A percentile compares a stretch with the other conserved stretches of the same genome.
phyloP scores from a whole-genome alignment of 352 stramenopile genomes.

The Discostella stelligera region DNA sequence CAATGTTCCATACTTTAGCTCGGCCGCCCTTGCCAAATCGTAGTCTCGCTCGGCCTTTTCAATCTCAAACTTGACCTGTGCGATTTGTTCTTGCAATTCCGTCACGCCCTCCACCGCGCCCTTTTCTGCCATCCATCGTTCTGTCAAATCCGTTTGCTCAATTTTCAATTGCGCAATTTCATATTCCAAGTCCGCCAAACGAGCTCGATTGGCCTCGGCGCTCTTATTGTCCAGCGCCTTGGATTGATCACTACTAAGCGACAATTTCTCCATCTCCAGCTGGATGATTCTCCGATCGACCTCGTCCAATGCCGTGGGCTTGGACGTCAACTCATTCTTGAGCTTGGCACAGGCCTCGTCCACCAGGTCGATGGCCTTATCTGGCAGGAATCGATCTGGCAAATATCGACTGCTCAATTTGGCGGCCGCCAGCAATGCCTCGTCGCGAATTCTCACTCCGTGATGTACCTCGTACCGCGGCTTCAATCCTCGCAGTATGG shows the following conservation, averaged over 20 bases:
- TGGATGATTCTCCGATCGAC: slow-evolving; percentile 92
- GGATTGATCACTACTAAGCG: slow-evolving; percentile 55
- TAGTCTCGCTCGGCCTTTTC: slow-evolving; percentile 92
- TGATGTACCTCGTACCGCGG: slow-evolving; percentile 96
- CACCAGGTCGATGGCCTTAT: slow-evolving; percentile 95
- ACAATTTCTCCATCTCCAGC: slow-evolving; percentile 89
- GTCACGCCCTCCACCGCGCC: slow-evolving; percentile 85
- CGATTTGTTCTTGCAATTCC: slow-evolving; percentile 89
- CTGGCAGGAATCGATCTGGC: slow-evolving; percentile 90
- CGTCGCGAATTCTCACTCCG: slow-evolving; percentile 92
- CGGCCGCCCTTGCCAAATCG: slow-evolving; percentile 91
- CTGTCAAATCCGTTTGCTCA: slow-evolving; percentile 87
- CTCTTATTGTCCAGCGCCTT: slow-evolving; percentile 38
- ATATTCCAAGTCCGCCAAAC: slow-evolving; percentile 78
- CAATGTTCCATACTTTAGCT: slow-evolving; percentile 95
- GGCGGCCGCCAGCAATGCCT: slow-evolving; percentile 91
- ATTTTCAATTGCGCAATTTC: slow-evolving; percentile 62
- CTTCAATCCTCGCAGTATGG: slow-evolving; percentile 93
- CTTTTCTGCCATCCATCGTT: slow-evolving; percentile 86
- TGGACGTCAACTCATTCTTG: slow-evolving; percentile 91
- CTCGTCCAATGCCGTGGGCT: slow-evolving; percentile 94
- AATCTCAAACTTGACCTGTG: slow-evolving; percentile 90
- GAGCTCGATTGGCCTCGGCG: slow-evolving; percentile 31
- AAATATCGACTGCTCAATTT: slow-evolving; percentile 94
- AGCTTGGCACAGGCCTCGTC: slow-evolving; percentile 89